These are phyloP conservation scores for Geotrichum restrictum DNA, from an alignment of 1,139 yeast genomes.

Conservation along the genomic window DNA sequence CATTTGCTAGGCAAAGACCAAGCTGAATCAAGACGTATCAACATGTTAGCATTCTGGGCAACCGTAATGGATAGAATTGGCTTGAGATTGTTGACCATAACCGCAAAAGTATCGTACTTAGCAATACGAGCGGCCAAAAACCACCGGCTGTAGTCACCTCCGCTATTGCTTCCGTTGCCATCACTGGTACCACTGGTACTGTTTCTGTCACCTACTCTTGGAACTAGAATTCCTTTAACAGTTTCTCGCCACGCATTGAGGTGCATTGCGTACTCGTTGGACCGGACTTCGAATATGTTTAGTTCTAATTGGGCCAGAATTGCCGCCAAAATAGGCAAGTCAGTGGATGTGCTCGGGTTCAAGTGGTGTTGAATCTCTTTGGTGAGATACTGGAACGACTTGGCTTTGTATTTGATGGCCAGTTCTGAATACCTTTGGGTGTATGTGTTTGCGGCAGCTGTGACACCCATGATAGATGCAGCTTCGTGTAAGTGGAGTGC, in stretches of 20 bases:
- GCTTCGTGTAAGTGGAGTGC: slow-evolving; percentile 11
- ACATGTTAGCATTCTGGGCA: neutral
- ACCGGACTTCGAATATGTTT: slow-evolving; percentile 10
- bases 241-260: slow-evolving; percentile 6
- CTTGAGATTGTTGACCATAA: slow-evolving; percentile 3
- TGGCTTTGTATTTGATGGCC: slow-evolving; percentile 9
- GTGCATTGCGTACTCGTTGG: slow-evolving; percentile 6
- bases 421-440: slow-evolving; percentile 1
- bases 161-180: too few species aligned
- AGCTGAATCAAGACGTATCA: neutral
- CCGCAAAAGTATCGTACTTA: slow-evolving; percentile 17
- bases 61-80: slow-evolving; percentile 8
- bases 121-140: slow-evolving; percentile 13
- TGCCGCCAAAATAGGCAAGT: slow-evolving; percentile 7
- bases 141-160: slow-evolving; percentile 5
- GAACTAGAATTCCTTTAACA: neutral
- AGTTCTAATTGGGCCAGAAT: slow-evolving; percentile 13
- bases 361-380: neutral
- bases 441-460: neutral
- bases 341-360: neutral
- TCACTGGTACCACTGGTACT: too few species aligned
- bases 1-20: slow-evolving; percentile 14
- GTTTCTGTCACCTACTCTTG: neutral
- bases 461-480: neutral
- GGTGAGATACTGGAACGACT: slow-evolving; percentile 7